Percentiles rank a stretch among this genome's conserved stretches.
Conservation (phyloP, 2,329 filamentous ascomycete species). For the Hypoxylon sp. region DNA sequence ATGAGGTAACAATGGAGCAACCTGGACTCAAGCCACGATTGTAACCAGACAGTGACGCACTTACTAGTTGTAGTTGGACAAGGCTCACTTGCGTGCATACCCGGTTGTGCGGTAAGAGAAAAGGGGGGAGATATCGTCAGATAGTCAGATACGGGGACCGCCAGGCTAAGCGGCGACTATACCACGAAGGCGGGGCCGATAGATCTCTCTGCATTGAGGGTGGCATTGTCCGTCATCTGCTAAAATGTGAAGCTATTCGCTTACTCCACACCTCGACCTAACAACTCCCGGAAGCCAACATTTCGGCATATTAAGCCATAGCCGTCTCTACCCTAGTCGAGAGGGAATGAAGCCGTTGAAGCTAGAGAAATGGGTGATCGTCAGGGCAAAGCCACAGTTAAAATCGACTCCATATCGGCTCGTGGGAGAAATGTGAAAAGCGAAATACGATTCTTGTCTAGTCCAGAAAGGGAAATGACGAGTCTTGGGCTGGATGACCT, state of each 20-base stretch:
- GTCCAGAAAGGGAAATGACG: slow-evolving; percentile 33
- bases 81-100: slow-evolving; percentile 28
- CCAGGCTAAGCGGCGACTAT: slow-evolving; percentile 13
- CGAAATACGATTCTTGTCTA: slow-evolving; percentile 34
- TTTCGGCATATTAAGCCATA: slow-evolving; percentile 26
- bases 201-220: slow-evolving; percentile 5
- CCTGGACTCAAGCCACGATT: slow-evolving; percentile 40
- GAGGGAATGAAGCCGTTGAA: slow-evolving; percentile 28
- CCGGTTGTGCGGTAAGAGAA: slow-evolving; percentile 23
- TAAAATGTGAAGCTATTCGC: slow-evolving; percentile 16
- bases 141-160: slow-evolving; percentile 23
- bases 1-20: slow-evolving; percentile 39
- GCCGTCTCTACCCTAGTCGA: slow-evolving; percentile 19
- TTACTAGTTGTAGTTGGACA: slow-evolving; percentile 23
- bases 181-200: slow-evolving; percentile 8
- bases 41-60: slow-evolving; percentile 34
- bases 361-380: slow-evolving; percentile 26
- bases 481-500: slow-evolving; percentile 32
- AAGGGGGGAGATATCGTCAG: slow-evolving; percentile 15
- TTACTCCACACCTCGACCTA: slow-evolving; percentile 17
- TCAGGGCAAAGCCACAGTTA: slow-evolving; percentile 33
- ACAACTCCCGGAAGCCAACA: slow-evolving; percentile 18
- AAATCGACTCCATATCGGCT: slow-evolving; percentile 19
- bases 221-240: slow-evolving; percentile 11
- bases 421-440: slow-evolving; percentile 28